Evolutionary conservation across 2,329 filamentous ascomycete genomes (phyloP).

Genomic region (Parascedosporium putredinis): DNA sequence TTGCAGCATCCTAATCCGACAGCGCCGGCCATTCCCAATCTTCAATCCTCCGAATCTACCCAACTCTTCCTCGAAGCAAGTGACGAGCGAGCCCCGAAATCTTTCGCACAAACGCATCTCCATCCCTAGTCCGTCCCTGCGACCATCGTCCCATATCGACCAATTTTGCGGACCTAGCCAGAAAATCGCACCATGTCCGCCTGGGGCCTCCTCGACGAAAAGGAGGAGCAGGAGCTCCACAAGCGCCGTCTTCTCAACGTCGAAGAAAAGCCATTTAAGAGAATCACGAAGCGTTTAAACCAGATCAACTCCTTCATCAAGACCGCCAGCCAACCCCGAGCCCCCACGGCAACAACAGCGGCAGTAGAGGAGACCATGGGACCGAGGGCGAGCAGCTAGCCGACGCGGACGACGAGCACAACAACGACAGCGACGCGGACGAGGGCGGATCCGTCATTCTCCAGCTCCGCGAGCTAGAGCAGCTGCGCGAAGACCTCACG

Average conservation of each 20-base stretch:
- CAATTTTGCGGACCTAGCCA: too few species aligned
- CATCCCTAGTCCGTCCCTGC: too few species aligned
- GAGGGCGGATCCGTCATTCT: too few species aligned
- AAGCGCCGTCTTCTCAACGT: constrained; percentile 78
- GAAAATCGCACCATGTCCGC: constrained; percentile 28
- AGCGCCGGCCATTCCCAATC: too few species aligned
- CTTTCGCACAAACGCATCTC: too few species aligned
- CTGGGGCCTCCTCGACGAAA: constrained; percentile 62
- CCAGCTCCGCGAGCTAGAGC: constrained; percentile 41
- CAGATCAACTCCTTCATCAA: constrained; percentile 36
- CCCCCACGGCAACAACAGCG: constrained; percentile 15
- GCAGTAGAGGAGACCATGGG: constrained; percentile 12
- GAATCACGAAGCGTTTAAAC: constrained; percentile 70
- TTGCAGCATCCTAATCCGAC: too few species aligned
- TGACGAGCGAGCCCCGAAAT: too few species aligned
- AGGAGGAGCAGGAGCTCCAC: constrained; percentile 75
- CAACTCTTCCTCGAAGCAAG: too few species aligned
- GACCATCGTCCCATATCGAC: not conserved
- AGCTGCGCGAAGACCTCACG: constrained; percentile 71
- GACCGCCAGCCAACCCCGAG: constrained; percentile 35
- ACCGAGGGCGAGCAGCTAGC: too few species aligned
- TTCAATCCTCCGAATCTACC: too few species aligned
- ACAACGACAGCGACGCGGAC: constrained; percentile 35
- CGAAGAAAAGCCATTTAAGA: constrained; percentile 86
- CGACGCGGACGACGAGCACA: constrained; percentile 32